Conservation (phyloP, 768 basidiomycete genomes). For the Suillus subalutaceus region DNA sequence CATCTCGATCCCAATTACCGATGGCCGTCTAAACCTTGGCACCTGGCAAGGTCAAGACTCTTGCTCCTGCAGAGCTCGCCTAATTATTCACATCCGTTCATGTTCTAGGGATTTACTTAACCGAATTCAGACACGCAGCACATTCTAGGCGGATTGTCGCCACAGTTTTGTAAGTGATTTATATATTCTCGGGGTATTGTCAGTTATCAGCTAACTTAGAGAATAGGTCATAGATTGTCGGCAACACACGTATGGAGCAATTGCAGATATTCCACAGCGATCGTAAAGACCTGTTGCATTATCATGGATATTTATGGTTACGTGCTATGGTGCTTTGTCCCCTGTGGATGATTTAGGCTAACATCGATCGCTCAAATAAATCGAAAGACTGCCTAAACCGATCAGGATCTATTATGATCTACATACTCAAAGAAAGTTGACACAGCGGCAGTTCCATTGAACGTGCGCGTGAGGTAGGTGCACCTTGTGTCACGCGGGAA, state of each 20-base stretch:
- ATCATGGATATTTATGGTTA: background rate
- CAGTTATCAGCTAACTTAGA: background rate
- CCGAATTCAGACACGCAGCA: conserved; percentile 74
- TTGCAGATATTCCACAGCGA: background rate
- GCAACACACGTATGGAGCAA: background rate
- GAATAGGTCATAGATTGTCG: background rate
- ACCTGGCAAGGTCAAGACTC: conserved; percentile 82
- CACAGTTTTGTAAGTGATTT: conserved; percentile 66
- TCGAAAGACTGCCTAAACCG: background rate
- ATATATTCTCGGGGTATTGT: background rate
- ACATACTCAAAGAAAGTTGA: background rate
- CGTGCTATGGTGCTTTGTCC: background rate
- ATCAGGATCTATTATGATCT: background rate
- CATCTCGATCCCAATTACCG: conserved; percentile 81
- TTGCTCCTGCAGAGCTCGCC: background rate
- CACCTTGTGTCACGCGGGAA: background rate
- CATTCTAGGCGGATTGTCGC: conserved; percentile 77
- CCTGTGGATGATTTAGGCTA: background rate
- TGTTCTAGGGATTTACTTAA: conserved; percentile 74
- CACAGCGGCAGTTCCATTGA: background rate
- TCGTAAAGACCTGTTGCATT: background rate
- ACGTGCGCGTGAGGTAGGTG: background rate
- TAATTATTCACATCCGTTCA: background rate
- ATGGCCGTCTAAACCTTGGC: conserved; percentile 77
- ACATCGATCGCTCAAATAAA: background rate